phyloP scores from a whole-genome alignment of 2,329 filamentous ascomycete genomes.

The Phaeophleospora eucalypticola region DNA sequence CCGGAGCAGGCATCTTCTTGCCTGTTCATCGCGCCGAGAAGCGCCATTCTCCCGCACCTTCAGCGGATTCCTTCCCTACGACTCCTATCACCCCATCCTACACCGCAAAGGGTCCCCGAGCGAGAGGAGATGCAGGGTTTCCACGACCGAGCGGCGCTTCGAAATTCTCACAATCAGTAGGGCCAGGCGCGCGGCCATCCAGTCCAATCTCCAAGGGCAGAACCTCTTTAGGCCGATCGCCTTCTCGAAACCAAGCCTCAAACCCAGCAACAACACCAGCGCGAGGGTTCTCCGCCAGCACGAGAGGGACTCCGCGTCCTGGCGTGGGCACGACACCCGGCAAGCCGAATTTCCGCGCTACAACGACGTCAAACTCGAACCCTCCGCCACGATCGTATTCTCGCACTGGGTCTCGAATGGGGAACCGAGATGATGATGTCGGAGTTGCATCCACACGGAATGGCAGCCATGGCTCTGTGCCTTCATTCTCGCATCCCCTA shows the following conservation, averaged over 20 bases:
- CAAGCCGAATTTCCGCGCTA: constrained; percentile 34
- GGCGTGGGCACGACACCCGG: constrained; percentile 35
- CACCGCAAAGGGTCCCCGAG: constrained; percentile 42
- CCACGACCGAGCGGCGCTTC: constrained; percentile 55
- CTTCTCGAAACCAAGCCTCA: constrained; percentile 61
- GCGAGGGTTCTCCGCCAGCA: constrained; percentile 54
- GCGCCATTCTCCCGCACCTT: constrained; percentile 55
- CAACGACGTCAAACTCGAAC: constrained; percentile 50
- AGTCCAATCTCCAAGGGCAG: constrained; percentile 70
- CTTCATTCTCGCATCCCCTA: constrained; percentile 30
- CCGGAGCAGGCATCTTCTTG: constrained; percentile 89
- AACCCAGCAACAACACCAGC: constrained; percentile 54
- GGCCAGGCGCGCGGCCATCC: constrained; percentile 62
- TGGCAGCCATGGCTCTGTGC: constrained; percentile 48
- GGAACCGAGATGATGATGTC: constrained; percentile 39
- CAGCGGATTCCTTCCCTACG: constrained; percentile 54
- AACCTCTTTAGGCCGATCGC: constrained; percentile 80
- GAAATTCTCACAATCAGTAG: constrained; percentile 86
- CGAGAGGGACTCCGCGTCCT: constrained; percentile 42
- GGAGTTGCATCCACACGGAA: constrained; percentile 39
- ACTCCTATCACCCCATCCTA: constrained; percentile 66
- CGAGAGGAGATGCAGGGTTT: constrained; percentile 29
- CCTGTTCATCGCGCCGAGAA: constrained; percentile 76
- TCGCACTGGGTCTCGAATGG: constrained; percentile 44
- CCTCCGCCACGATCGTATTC: constrained; percentile 44